Evolutionary conservation across 1,139 yeast species (phyloP).

Genomic region (Hyphopichia buzzinii): DNA sequence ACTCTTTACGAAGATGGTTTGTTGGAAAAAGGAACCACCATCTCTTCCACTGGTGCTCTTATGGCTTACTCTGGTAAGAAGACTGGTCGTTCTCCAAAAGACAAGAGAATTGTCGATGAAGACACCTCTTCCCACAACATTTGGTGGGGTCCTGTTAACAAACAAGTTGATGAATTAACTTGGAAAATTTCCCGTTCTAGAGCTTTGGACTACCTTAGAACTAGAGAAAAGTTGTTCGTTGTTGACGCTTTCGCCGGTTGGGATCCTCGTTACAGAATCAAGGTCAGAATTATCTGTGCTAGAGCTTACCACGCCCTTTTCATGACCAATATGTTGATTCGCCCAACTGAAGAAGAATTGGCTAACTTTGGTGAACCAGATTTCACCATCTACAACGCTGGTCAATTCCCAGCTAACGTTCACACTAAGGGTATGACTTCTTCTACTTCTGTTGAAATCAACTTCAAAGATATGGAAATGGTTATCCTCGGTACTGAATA

Average conservation of each 20-base stretch:
- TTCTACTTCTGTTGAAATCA: constrained; percentile 91
- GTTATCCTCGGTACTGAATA: constrained; percentile 97
- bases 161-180: constrained; percentile 89
- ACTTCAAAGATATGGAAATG: constrained; percentile 98
- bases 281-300: constrained; percentile 96
- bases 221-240: constrained; percentile 90
- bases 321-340: constrained; percentile 97
- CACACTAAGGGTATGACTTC: constrained; percentile 98
- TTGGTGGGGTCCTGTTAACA: constrained; percentile 99
- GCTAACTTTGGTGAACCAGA: constrained; percentile 94
- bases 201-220: constrained; percentile 95
- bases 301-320: constrained; percentile 98
- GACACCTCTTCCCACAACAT: constrained; percentile 76
- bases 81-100: constrained; percentile 98
- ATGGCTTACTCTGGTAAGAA: constrained; percentile 95
- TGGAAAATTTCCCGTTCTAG: constrained; percentile 97
- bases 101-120: constrained; percentile 97
- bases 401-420: constrained; percentile 97
- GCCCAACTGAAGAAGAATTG: constrained; percentile 90
- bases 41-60: constrained; percentile 91
- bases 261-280: constrained; percentile 98
- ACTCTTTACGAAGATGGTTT: constrained; percentile 93
- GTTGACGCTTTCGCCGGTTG: constrained; percentile 98
- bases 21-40: constrained; percentile 85
- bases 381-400: constrained; percentile 97